Conservation (phyloP, 73 alveolate genomes). For the Effrenium voratum region DNA sequence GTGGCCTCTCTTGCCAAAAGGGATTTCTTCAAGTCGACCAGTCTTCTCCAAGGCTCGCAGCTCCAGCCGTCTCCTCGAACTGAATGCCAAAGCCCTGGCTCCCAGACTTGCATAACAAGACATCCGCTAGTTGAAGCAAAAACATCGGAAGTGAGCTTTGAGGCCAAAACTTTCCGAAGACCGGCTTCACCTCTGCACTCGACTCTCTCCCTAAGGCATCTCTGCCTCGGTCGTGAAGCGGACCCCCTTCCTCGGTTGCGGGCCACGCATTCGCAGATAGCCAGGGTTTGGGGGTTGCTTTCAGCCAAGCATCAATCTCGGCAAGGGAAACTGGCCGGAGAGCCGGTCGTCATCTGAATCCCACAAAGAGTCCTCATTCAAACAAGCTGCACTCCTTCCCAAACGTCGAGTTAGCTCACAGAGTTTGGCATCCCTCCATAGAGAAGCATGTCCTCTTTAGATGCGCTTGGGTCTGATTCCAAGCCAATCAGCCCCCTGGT, state of each 20-base stretch:
- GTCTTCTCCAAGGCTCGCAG: background rate
- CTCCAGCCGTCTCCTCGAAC: slow-evolving; percentile 20
- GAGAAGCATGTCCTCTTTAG: background rate
- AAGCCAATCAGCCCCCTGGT: background rate
- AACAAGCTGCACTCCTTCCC: background rate
- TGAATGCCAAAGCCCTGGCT: slow-evolving; percentile 24
- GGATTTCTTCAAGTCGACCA: background rate
- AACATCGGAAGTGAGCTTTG: too few species aligned
- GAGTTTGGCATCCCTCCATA: background rate
- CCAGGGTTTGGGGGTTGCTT: background rate
- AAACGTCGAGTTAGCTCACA: background rate
- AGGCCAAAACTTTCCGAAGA: too few species aligned
- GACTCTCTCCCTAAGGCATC: too few species aligned
- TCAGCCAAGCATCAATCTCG: background rate
- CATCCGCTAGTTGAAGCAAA: too few species aligned
- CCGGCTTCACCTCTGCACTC: too few species aligned
- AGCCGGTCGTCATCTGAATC: background rate
- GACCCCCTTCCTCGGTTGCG: too few species aligned
- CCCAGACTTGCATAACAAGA: too few species aligned
- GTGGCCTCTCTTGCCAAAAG: too few species aligned
- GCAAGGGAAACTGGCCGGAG: slow-evolving; percentile 3
- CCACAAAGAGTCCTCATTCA: background rate
- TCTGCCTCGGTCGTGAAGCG: too few species aligned
- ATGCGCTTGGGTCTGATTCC: background rate
- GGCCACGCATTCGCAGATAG: too few species aligned